Conservation (phyloP, 441 rosid genomes). For the Dalechampia spathulata region DNA sequence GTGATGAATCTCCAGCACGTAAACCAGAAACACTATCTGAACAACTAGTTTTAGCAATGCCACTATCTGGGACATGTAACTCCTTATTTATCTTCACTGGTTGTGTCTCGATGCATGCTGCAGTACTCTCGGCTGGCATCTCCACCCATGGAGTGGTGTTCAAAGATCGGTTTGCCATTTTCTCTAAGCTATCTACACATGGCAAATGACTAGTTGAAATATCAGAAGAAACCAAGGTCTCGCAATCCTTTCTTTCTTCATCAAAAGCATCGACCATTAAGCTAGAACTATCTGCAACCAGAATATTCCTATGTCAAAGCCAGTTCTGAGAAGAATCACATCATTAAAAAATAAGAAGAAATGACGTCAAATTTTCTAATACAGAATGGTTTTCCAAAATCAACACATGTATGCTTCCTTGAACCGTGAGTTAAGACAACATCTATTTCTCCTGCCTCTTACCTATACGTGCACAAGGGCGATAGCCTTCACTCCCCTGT, state of each 20-base stretch:
- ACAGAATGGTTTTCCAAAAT: no score
- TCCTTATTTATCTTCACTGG: conserved; percentile 6
- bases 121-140: conserved; percentile 9
- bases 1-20: conserved; percentile 14
- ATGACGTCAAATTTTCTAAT: no score
- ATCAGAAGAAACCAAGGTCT: conserved; percentile 15
- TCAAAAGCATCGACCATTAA: conserved; percentile 8
- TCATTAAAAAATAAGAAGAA: no score
- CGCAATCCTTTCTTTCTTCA: conserved; percentile 14
- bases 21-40: conserved; percentile 26
- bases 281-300: conserved; percentile 14
- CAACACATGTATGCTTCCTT: background rate
- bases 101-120: background rate
- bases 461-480: conserved; percentile 41
- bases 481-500: conserved; percentile 25
- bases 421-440: background rate
- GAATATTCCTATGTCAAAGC: conserved; percentile 5
- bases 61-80: conserved; percentile 10
- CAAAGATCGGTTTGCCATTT: conserved; percentile 5
- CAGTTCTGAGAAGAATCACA: no score
- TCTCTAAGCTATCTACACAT: conserved; percentile 7
- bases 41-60: conserved; percentile 18
- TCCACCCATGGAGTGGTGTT: conserved; percentile 3
- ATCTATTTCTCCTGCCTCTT: conserved; percentile 2
- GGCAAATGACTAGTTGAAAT: conserved; percentile 17